phyloP scores from a whole-genome alignment of 2,329 filamentous ascomycete genomes.

The Hawksworthiomyces lignivorus region DNA sequence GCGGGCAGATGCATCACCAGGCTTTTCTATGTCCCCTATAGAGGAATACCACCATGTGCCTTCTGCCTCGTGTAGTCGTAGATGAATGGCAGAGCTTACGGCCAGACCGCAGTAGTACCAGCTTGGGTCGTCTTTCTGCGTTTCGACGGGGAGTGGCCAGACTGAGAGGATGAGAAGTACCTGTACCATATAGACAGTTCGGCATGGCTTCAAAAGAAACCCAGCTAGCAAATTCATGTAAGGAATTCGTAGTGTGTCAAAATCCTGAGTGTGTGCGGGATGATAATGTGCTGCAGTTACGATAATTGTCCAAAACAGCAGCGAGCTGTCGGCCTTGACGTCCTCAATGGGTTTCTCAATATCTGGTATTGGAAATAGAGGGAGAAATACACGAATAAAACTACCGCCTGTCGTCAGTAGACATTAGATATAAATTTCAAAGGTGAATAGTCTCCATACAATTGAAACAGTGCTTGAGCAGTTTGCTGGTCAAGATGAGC shows the following conservation, averaged over 20 bases:
- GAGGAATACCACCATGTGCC: slow-evolving; percentile 3
- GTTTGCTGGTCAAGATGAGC: not conserved
- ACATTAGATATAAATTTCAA: no score
- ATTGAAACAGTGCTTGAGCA: slow-evolving; percentile 1
- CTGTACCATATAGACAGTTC: slow-evolving; percentile 5
- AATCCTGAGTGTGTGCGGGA: not conserved
- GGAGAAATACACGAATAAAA: not conserved
- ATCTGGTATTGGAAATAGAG: slow-evolving; percentile 4
- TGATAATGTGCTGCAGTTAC: slow-evolving; percentile 5
- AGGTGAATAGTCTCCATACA: no score
- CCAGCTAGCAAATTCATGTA: slow-evolving; percentile 2
- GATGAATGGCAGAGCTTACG: slow-evolving; percentile 1
- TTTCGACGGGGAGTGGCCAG: slow-evolving; percentile 4
- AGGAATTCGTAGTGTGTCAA: not conserved
- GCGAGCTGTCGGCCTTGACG: slow-evolving; percentile 4
- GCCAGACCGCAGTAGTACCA: slow-evolving; percentile 9
- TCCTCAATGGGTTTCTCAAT: not conserved
- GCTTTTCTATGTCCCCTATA: not conserved
- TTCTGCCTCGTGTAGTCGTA: slow-evolving; percentile 5
- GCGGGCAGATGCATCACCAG: not conserved
- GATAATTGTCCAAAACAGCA: slow-evolving; percentile 8
- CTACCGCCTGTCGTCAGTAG: not conserved
- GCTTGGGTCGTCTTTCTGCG: slow-evolving; percentile 6
- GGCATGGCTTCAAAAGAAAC: not conserved
- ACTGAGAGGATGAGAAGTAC: slow-evolving; percentile 2